Evolutionary conservation across 495 filamentous ascomycete genomes (phyloP).

Genomic region (Polyplosphaeria fusca): DNA sequence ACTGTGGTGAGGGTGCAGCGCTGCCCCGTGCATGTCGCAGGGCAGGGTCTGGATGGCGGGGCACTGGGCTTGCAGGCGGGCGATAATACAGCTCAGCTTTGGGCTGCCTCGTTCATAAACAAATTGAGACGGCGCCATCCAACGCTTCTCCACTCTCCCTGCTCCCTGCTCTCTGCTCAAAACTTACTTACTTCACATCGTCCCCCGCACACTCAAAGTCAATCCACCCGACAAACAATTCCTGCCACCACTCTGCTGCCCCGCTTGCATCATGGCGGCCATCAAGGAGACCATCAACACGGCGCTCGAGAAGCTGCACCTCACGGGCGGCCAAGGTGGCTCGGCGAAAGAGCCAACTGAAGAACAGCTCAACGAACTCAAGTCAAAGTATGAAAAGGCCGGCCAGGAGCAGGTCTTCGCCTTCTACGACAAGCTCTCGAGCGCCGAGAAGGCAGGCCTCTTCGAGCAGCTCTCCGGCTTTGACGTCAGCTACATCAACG

Average conservation of each 20-base stretch:
- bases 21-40: conserved; percentile 4
- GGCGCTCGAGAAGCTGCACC: conserved; percentile 55
- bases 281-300: conserved; percentile 54
- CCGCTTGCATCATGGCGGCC: conserved; percentile 34
- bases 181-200: neutral
- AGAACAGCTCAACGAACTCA: conserved; percentile 70
- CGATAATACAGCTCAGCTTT: conserved; percentile 17
- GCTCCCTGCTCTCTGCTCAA: neutral
- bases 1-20: conserved; percentile 3
- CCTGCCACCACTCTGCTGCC: conserved; percentile 15
- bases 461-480: conserved; percentile 78
- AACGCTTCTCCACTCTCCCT: no score
- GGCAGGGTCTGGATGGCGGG: conserved; percentile 1
- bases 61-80: no score
- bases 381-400: conserved; percentile 71
- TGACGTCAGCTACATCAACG: conserved; percentile 78
- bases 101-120: conserved; percentile 4
- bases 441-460: conserved; percentile 69
- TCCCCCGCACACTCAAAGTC: conserved; percentile 4
- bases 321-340: conserved; percentile 42
- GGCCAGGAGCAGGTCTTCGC: conserved; percentile 87
- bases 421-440: conserved; percentile 77
- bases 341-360: conserved; percentile 63
- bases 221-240: neutral
- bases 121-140: conserved; percentile 9